Conservation (phyloP, 768 basidiomycete genomes). For the Termitomyces titanicus region DNA sequence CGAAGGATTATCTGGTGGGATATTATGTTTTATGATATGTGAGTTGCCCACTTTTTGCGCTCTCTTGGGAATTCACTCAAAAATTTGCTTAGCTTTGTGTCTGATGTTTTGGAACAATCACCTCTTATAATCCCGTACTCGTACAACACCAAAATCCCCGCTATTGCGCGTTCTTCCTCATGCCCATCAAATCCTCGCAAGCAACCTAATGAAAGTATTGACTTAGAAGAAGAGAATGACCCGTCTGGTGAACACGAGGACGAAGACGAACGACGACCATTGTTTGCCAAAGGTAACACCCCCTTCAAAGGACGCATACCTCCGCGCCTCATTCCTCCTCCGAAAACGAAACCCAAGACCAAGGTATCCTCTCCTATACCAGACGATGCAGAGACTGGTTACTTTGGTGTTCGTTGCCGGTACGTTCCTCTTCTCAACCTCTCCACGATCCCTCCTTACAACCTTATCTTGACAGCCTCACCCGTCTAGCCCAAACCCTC, state of each 20-base stretch:
- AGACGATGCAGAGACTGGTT: constrained; percentile 16
- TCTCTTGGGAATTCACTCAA: not conserved
- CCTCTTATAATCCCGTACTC: constrained; percentile 53
- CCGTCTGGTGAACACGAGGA: not conserved
- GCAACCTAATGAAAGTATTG: not conserved
- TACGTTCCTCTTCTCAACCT: constrained; percentile 27
- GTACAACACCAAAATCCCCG: constrained; percentile 54
- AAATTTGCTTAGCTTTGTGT: constrained; percentile 50
- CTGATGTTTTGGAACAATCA: constrained; percentile 63
- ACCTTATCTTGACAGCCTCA: constrained; percentile 37
- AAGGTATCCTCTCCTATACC: not conserved
- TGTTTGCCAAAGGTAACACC: not conserved
- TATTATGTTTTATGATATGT: constrained; percentile 75
- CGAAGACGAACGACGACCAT: not conserved
- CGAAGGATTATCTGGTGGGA: constrained; percentile 69
- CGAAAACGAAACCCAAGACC: constrained; percentile 3
- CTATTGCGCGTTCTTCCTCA: constrained; percentile 33
- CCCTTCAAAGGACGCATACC: not conserved
- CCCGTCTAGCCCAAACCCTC: constrained; percentile 59
- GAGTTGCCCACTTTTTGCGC: constrained; percentile 25
- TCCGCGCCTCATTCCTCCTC: not conserved
- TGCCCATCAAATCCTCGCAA: not conserved
- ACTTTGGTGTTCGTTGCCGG: constrained; percentile 60
- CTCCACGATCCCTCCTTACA: constrained; percentile 2
- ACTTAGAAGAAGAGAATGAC: not conserved